Evolutionary conservation across 208 protist species (phyloP).

Genomic region (Wallacemonas sp.): DNA sequence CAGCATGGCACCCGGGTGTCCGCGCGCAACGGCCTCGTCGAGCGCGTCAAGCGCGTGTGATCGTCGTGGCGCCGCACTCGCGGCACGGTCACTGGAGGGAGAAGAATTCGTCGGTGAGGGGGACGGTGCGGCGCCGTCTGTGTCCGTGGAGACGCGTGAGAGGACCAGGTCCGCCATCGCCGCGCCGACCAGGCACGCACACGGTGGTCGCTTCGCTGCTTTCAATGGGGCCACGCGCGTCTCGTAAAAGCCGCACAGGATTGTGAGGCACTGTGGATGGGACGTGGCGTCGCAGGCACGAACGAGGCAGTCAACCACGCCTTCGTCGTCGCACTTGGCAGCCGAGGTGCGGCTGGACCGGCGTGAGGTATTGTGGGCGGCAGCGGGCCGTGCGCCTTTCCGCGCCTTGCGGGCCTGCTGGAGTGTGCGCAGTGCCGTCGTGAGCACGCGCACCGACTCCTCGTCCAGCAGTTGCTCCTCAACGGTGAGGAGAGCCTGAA

Average conservation of each 20-base stretch:
- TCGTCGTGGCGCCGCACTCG: not conserved
- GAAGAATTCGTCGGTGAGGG: not conserved
- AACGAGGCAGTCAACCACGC: conserved; percentile 9
- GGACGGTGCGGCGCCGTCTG: not conserved
- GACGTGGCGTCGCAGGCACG: not conserved
- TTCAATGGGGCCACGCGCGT: not conserved
- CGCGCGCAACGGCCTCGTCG: conserved; percentile 39
- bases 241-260: not conserved
- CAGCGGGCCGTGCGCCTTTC: not conserved
- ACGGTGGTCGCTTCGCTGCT: not conserved
- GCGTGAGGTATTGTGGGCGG: not conserved
- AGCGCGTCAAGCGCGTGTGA: conserved; percentile 39
- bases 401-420: conserved; percentile 9
- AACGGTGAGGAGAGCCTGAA: conserved; percentile 22
- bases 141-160: not conserved
- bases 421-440: conserved; percentile 17
- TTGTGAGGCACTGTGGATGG: not conserved
- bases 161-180: conserved; percentile 44
- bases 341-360: not conserved
- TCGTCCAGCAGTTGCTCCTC: conserved; percentile 25
- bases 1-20: conserved; percentile 76
- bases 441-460: not conserved
- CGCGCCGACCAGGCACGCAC: conserved; percentile 32
- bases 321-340: not conserved
- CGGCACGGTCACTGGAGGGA: not conserved